A percentile compares a stretch with the other conserved stretches of the same genome.
phyloP scores from a whole-genome alignment of 768 basidiomycete species.

The Steccherinum ochraceum region DNA sequence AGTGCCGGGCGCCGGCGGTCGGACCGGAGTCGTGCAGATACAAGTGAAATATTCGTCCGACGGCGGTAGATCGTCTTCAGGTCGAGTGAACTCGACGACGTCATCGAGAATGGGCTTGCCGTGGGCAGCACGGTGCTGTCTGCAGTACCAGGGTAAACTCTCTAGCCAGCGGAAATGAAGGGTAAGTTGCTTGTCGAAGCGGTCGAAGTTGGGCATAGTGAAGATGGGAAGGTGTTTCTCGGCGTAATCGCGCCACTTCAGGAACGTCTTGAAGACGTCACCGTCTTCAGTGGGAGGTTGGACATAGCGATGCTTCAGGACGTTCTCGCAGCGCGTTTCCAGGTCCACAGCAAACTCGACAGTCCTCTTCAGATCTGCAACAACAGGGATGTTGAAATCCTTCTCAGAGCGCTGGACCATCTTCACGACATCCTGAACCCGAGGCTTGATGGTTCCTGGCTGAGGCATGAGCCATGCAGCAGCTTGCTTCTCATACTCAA shows the following conservation, averaged over 20 bases:
- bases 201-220: conserved; percentile 60
- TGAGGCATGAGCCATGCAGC: conserved; percentile 63
- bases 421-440: conserved; percentile 61
- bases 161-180: conserved; percentile 67
- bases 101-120: conserved; percentile 64
- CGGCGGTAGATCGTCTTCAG: conserved; percentile 76
- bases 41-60: conserved; percentile 80
- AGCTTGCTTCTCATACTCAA: conserved; percentile 77
- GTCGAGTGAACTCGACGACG: conserved; percentile 65
- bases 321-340: conserved; percentile 68
- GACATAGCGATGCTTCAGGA: conserved; percentile 58
- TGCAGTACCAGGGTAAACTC: conserved; percentile 74
- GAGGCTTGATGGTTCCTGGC: conserved; percentile 46
- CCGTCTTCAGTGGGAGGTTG: conserved; percentile 39
- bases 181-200: conserved; percentile 60
- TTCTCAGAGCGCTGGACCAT: conserved; percentile 68
- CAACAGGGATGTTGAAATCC: conserved; percentile 65
- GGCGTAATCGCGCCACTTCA: conserved; percentile 69
- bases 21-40: conserved; percentile 72
- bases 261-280: conserved; percentile 67
- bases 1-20: conserved; percentile 68
- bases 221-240: conserved; percentile 69
- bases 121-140: conserved; percentile 58
- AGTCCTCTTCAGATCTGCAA: conserved; percentile 59
- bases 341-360: conserved; percentile 76